Conservation (phyloP, 306 rosid species). For the Geum urbanum region DNA sequence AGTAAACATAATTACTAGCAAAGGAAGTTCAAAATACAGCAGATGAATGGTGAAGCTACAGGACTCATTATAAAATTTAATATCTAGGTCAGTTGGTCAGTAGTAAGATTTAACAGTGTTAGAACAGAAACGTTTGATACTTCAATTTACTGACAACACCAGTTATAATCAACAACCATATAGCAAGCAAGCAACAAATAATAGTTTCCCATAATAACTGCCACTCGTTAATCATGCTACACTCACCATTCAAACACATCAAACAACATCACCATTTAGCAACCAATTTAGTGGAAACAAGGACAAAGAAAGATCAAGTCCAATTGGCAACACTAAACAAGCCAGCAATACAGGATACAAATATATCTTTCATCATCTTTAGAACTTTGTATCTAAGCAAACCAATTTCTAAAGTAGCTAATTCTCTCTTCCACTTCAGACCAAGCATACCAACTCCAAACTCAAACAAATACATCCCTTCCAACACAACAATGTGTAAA, state of each 20-base stretch:
- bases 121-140: background rate
- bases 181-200: background rate
- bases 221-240: background rate
- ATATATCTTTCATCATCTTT: too few relatives aligned
- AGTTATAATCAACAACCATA: background rate
- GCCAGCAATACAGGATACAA: too few relatives aligned
- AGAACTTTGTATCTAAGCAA: background rate
- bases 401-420: background rate
- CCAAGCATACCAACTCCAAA: background rate
- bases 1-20: background rate
- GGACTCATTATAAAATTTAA: background rate
- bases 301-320: background rate
- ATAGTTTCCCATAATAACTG: background rate
- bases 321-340: background rate
- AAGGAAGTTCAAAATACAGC: slow-evolving; percentile 1
- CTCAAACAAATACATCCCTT: background rate
- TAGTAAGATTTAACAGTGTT: too few relatives aligned
- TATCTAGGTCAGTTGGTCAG: background rate
- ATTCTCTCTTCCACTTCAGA: background rate
- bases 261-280: background rate
- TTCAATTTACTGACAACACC: background rate
- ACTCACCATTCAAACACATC: background rate
- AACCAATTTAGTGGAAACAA: background rate
- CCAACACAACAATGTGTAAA: background rate
- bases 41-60: background rate